phyloP scores from a whole-genome alignment of 139 green algal genomes.

The Closterium sp. region DNA sequence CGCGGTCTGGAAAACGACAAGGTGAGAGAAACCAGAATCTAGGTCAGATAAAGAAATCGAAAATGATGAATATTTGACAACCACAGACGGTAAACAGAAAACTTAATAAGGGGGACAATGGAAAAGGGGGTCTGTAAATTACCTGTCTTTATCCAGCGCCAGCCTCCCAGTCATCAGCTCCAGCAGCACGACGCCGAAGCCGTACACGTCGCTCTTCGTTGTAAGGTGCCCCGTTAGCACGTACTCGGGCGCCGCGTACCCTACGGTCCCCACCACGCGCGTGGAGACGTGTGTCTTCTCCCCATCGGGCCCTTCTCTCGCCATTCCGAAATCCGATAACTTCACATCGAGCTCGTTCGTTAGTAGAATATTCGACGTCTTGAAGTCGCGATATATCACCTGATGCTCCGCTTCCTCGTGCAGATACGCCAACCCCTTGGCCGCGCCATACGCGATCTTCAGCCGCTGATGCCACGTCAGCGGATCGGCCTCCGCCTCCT shows the following conservation, averaged over 20 bases:
- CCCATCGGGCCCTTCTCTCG: constrained; percentile 28
- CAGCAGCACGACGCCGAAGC: constrained; percentile 29
- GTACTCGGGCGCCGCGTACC: constrained; percentile 26
- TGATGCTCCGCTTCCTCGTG: constrained; percentile 35
- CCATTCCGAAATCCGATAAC: constrained; percentile 63
- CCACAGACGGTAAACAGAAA: background rate
- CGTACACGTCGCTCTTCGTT: constrained; percentile 24
- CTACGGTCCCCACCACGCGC: constrained; percentile 34
- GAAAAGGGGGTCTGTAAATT: background rate
- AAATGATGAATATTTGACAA: background rate
- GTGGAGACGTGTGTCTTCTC: constrained; percentile 50
- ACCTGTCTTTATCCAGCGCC: constrained; percentile 18
- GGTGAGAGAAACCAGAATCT: background rate
- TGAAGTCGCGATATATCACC: constrained; percentile 41
- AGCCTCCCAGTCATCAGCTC: constrained; percentile 27
- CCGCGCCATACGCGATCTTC: constrained; percentile 34
- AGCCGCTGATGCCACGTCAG: constrained; percentile 33
- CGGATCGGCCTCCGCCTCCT: background rate
- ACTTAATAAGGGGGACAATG: background rate
- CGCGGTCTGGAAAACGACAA: background rate
- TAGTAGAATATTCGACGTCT: constrained; percentile 44
- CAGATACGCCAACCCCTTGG: constrained; percentile 35
- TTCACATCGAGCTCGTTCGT: constrained; percentile 9
- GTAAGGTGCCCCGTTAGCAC: constrained; percentile 26
- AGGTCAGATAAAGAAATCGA: background rate